Evolutionary conservation across 177 flowering plant species (phyloP).

Genomic region (Vitis hybrid): DNA sequence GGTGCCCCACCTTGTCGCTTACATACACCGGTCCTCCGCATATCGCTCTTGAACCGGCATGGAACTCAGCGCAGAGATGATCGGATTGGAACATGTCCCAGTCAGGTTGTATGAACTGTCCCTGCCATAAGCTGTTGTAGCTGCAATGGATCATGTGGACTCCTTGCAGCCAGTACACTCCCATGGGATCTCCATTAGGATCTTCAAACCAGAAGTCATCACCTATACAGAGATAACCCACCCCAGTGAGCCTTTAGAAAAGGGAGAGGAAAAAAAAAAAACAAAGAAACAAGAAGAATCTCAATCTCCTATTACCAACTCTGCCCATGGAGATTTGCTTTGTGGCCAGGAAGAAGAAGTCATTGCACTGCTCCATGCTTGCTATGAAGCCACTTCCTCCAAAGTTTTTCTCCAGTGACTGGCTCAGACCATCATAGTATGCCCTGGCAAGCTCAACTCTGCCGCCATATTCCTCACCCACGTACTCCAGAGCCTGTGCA

Average conservation of each 20-base stretch:
- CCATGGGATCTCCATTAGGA: constrained; percentile 91
- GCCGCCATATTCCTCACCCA: constrained; percentile 8
- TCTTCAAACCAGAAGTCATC: constrained; percentile 97
- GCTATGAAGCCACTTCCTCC: constrained; percentile 8
- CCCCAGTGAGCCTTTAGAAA: too few species aligned
- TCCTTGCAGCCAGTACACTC: constrained; percentile 91
- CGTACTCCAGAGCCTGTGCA: not conserved
- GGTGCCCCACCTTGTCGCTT: constrained; percentile 73
- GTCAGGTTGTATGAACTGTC: constrained; percentile 83
- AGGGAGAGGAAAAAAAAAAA: too few species aligned
- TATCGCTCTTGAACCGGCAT: constrained; percentile 85
- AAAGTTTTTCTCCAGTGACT: constrained; percentile 11
- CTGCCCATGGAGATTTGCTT: constrained; percentile 9
- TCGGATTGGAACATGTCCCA: constrained; percentile 98
- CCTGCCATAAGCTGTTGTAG: constrained; percentile 92
- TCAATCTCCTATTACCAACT: constrained; percentile 1
- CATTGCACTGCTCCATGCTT: constrained; percentile 18
- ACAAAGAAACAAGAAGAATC: too few species aligned
- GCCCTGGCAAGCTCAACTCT: constrained; percentile 15
- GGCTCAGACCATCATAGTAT: constrained; percentile 2
- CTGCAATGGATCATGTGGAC: constrained; percentile 93
- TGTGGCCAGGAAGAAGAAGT: constrained; percentile 9
- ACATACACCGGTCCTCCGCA: constrained; percentile 86
- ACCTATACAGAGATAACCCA: constrained; percentile 32
- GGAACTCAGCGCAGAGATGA: constrained; percentile 71